Evolutionary conservation across 176 grass and related monocot species (phyloP), one percentile per base, ranked within the genome.

Genomic region (Eleusine indica): DNA sequence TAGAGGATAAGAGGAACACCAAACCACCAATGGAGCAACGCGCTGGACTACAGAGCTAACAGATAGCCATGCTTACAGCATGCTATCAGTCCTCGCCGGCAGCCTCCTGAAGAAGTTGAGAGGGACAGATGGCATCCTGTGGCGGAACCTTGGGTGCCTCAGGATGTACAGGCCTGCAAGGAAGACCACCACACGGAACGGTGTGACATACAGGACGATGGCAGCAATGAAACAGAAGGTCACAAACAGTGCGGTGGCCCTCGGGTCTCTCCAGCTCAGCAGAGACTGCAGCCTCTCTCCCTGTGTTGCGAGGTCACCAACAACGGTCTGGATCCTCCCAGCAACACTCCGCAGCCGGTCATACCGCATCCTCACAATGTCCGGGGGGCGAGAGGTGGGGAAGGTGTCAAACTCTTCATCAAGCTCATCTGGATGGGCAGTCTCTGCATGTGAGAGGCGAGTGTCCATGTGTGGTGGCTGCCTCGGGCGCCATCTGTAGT

Each of bases 21-120:
- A 15, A 71, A 30, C 66, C 54, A 71, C 35, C 32, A 21, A 66
- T 58, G 41, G 41, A 77, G 8, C 15, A 64, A 78, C 28, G 35
- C 19, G 2, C 25, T 15, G 0, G 15, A 54, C 9, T 52, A 17
- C 46, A 7, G 60, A 66, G 69, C 25, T 30, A 32, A 47, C 4
- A 47, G 51, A 21, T 3, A 4, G 30, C 9, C 13, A 5, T 3
- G 0, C 40, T 84, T 76, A 93, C 35, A 93, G 44, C 91, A 93
- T 85, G 77, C 91, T 93, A 32, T 93, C 91, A 0, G 91, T 90
- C 46, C 91, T 93, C 1, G 91, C 91, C 0, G 91, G 91, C 77
- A 93, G 88, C 67, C 91, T 84, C 64, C 91, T 87, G 81, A 93
- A 93, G 87, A 93, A 93, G 73, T 93, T 93, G 16, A 93, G 77